Evolutionary conservation across 139 green algal genomes (phyloP).

Genomic region (Gonium pectorale): DNA sequence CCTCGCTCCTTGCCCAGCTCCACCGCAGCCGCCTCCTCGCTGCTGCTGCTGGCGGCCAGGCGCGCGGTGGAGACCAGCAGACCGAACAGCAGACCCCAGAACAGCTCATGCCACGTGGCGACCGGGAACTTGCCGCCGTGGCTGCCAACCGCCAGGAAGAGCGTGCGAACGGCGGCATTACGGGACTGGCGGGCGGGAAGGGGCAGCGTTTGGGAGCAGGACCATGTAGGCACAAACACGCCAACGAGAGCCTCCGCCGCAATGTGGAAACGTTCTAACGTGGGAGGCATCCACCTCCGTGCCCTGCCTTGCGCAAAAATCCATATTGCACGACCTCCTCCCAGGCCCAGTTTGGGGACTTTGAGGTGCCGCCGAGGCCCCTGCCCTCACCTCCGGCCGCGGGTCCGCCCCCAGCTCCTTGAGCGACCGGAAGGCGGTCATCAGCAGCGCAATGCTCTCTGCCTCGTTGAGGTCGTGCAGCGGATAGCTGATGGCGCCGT

Average conservation of each 20-base stretch:
- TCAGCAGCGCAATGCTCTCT: constrained; percentile 62
- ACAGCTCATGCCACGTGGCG: constrained; percentile 64
- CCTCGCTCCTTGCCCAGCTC: constrained; percentile 83
- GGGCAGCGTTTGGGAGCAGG: too few species aligned
- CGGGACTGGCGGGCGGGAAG: constrained; percentile 80
- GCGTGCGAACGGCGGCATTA: constrained; percentile 87
- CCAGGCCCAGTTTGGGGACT: too few species aligned
- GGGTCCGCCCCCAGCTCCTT: constrained; percentile 51
- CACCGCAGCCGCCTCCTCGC: constrained; percentile 65
- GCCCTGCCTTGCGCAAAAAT: too few species aligned
- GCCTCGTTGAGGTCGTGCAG: constrained; percentile 50
- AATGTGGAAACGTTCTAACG: too few species aligned
- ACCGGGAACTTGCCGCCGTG: constrained; percentile 73
- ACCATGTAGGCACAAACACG: too few species aligned
- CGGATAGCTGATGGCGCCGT: not conserved
- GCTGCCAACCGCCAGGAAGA: constrained; percentile 85
- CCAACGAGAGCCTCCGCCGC: too few species aligned
- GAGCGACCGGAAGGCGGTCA: constrained; percentile 57
- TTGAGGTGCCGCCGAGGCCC: too few species aligned
- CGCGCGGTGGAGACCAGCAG: constrained; percentile 79
- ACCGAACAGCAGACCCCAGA: constrained; percentile 89
- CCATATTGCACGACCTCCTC: too few species aligned
- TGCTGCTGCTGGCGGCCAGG: constrained; percentile 70
- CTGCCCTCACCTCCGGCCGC: constrained; percentile 60
- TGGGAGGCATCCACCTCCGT: too few species aligned